phyloP scores from a whole-genome alignment of 1,284 basidiomycete species.

The Pseudozyma flocculosa region DNA sequence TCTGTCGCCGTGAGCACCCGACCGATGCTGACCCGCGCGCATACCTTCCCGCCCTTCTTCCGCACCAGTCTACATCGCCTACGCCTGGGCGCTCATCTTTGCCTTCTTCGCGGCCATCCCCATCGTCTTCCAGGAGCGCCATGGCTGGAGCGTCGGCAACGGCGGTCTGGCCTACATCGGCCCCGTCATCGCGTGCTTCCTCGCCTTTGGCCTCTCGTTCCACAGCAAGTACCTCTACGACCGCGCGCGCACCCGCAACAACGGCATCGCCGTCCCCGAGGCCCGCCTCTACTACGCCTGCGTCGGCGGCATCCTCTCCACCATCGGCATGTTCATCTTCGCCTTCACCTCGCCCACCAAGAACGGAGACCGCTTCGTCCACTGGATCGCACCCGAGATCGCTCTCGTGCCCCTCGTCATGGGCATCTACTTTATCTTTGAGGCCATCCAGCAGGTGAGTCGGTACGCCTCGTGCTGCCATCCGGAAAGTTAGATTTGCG shows the following conservation, averaged over 20 bases:
- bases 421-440: constrained; percentile 47
- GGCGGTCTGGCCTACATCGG: constrained; percentile 56
- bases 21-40: too few relatives aligned
- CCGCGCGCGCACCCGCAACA: constrained; percentile 28
- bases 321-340: constrained; percentile 48
- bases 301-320: constrained; percentile 34
- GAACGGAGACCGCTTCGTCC: constrained; percentile 16
- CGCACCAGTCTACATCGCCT: constrained; percentile 43
- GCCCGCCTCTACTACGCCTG: constrained; percentile 46
- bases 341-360: constrained; percentile 27
- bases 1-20: too few relatives aligned
- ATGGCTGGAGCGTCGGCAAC: constrained; percentile 55
- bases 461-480: too few relatives aligned
- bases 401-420: constrained; percentile 41
- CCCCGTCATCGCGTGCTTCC: constrained; percentile 51
- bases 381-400: constrained; percentile 46
- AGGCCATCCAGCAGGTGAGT: constrained; percentile 23
- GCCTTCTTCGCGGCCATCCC: constrained; percentile 57
- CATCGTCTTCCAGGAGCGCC: constrained; percentile 55
- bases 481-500: neutral
- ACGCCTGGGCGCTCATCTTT: constrained; percentile 53
- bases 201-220: constrained; percentile 50
- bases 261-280: constrained; percentile 44
- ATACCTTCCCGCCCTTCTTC: too few relatives aligned
- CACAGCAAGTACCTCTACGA: constrained; percentile 46